A percentile compares a stretch with the other conserved stretches of the same genome.
Evolutionary conservation across 2,329 filamentous ascomycete genomes (phyloP).

Genomic region (Trichoderma afroharzianum): DNA sequence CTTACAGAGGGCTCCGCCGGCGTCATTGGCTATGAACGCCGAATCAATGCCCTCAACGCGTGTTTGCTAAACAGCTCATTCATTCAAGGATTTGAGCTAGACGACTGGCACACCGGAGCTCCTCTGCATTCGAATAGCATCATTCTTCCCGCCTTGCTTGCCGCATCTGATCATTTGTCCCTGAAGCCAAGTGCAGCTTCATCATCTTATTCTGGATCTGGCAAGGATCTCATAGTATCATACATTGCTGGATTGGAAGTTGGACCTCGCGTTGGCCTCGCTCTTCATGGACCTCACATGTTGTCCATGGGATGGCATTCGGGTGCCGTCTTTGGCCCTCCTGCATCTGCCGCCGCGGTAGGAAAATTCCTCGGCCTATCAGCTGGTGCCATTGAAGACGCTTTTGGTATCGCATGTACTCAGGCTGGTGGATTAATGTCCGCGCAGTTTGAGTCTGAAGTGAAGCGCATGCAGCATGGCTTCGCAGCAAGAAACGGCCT

Average conservation of each 20-base stretch:
- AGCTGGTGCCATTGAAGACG: slow-evolving; percentile 30
- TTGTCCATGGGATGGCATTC: slow-evolving; percentile 40
- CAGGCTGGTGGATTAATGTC: slow-evolving; percentile 40
- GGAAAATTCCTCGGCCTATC: slow-evolving; percentile 32
- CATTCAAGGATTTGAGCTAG: slow-evolving; percentile 43
- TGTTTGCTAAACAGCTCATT: slow-evolving; percentile 41
- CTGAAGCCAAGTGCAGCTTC: neutral
- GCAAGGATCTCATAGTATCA: slow-evolving; percentile 32
- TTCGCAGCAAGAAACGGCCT: slow-evolving; percentile 43
- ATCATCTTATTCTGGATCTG: slow-evolving; percentile 17
- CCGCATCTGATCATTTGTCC: slow-evolving; percentile 26
- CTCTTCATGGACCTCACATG: slow-evolving; percentile 36
- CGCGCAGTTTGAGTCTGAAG: slow-evolving; percentile 40
- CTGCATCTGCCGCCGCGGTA: slow-evolving; percentile 32
- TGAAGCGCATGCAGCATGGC: slow-evolving; percentile 45
- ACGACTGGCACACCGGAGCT: slow-evolving; percentile 41
- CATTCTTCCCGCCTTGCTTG: slow-evolving; percentile 39
- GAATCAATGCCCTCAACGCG: slow-evolving; percentile 34
- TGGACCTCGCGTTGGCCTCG: slow-evolving; percentile 36
- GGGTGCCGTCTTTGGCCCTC: slow-evolving; percentile 37
- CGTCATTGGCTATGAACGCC: slow-evolving; percentile 29
- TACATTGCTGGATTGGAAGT: slow-evolving; percentile 39
- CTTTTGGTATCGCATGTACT: slow-evolving; percentile 39
- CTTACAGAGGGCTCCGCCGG: slow-evolving; percentile 26
- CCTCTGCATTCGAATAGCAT: slow-evolving; percentile 38